These are phyloP conservation scores for Neopestalotiopsis clavispora DNA, from an alignment of 2,329 filamentous ascomycete genomes.

Conservation along the genomic window DNA sequence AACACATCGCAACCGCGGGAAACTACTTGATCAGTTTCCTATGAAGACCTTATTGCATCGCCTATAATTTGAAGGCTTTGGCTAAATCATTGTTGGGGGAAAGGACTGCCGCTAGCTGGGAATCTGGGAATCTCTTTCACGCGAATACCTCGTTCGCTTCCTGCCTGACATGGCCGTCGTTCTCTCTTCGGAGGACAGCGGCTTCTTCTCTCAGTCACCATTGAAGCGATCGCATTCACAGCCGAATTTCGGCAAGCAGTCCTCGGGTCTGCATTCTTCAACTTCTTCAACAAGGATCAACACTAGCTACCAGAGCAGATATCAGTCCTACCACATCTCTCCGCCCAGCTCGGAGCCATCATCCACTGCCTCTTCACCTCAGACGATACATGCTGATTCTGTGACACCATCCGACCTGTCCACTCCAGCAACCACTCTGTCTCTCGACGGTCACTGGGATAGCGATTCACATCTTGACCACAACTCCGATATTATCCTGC, in stretches of 20 bases:
- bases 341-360: constrained; percentile 54
- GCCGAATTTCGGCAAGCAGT: constrained; percentile 55
- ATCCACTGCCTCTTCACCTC: constrained; percentile 62
- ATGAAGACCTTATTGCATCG: constrained; percentile 19
- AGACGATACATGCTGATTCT: constrained; percentile 55
- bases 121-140: not conserved
- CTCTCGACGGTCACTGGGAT: constrained; percentile 63
- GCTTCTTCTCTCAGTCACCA: constrained; percentile 58
- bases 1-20: not conserved
- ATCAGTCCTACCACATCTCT: constrained; percentile 40
- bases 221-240: constrained; percentile 67
- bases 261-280: constrained; percentile 47
- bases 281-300: constrained; percentile 51
- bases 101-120: constrained; percentile 18
- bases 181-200: constrained; percentile 60
- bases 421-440: constrained; percentile 67
- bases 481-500: constrained; percentile 53
- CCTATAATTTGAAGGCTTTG: not conserved
- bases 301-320: constrained; percentile 50
- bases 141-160: not conserved
- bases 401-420: constrained; percentile 64
- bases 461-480: constrained; percentile 47
- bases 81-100: constrained; percentile 32
- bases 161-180: constrained; percentile 56
- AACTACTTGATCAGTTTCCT: not conserved